These are phyloP conservation scores for Limonium bicolor DNA, from an alignment of 148 eudicot genomes.

Conservation along the genomic window DNA sequence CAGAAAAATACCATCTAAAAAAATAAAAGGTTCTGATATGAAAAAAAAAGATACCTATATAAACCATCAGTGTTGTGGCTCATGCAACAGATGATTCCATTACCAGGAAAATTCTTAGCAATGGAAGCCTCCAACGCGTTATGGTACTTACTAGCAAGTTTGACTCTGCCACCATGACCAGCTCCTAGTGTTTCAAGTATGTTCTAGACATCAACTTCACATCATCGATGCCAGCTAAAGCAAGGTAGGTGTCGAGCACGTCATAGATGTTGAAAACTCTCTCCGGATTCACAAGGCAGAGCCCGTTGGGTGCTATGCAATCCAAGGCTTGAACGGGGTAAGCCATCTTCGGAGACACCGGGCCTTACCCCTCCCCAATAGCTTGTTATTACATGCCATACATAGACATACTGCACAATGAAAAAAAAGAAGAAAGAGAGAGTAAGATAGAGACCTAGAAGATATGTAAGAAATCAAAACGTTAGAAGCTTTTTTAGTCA, in stretches of 20 bases:
- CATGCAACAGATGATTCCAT: slow-evolving; percentile 83
- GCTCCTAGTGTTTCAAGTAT: slow-evolving; percentile 83
- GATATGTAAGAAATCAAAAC: too few species aligned
- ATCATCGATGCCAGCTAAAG: slow-evolving; percentile 68
- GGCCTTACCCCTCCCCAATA: slow-evolving; percentile 90
- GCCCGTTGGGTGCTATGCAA: slow-evolving; percentile 48
- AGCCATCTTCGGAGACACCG: slow-evolving; percentile 34
- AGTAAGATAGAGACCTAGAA: too few species aligned
- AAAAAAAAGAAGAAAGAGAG: too few species aligned
- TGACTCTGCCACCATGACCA: slow-evolving; percentile 78
- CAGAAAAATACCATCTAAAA: too few species aligned
- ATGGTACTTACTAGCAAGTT: slow-evolving; percentile 65
- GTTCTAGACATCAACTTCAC: slow-evolving; percentile 90
- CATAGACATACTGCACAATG: slow-evolving; percentile 52
- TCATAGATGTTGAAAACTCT: slow-evolving; percentile 54
- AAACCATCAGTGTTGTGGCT: slow-evolving; percentile 82
- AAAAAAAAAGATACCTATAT: slow-evolving; percentile 39
- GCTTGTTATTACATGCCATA: slow-evolving; percentile 88
- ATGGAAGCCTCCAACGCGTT: slow-evolving; percentile 76
- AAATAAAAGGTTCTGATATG: too few species aligned
- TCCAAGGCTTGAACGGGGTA: slow-evolving; percentile 45
- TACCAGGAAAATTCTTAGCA: slow-evolving; percentile 59
- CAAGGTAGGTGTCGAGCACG: slow-evolving; percentile 76
- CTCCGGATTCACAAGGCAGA: slow-evolving; percentile 76
- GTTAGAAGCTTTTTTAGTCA: too few species aligned